These are phyloP conservation scores for Cyberlindnera galapagoensis DNA, from an alignment of 805 yeast species.

Conservation along the genomic window DNA sequence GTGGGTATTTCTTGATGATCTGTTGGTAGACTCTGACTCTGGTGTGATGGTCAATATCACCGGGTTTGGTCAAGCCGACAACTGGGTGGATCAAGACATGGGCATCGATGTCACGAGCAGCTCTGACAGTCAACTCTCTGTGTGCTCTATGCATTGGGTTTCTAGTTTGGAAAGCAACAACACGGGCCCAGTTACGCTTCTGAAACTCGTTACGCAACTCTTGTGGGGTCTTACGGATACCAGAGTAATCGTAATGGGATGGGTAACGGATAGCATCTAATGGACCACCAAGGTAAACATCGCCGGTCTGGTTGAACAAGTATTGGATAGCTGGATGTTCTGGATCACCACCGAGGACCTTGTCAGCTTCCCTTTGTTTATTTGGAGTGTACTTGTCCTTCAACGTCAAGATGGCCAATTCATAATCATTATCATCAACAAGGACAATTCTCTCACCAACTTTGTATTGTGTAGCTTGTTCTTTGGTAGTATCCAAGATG, in stretches of 20 bases:
- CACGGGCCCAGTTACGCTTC: constrained; percentile 76
- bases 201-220: constrained; percentile 82
- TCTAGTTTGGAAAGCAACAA: constrained; percentile 96
- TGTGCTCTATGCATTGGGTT: constrained; percentile 99
- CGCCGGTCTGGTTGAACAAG: constrained; percentile 68
- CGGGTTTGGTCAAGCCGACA: constrained; percentile 94
- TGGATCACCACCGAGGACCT: constrained; percentile 93
- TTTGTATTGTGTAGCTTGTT: constrained; percentile 35
- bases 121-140: constrained; percentile 91
- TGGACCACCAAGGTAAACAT: constrained; percentile 81
- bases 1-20: constrained; percentile 86
- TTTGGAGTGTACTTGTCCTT: constrained; percentile 77
- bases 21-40: constrained; percentile 94
- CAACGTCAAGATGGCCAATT: constrained; percentile 76
- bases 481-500: constrained; percentile 66
- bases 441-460: constrained; percentile 63
- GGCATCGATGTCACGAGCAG: constrained; percentile 88
- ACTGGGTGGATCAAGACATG: constrained; percentile 92
- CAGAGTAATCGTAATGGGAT: constrained; percentile 85
- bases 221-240: constrained; percentile 81
- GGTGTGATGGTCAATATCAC: constrained; percentile 96
- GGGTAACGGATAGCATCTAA: constrained; percentile 80
- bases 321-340: constrained; percentile 91
- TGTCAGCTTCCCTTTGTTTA: constrained; percentile 70
- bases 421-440: constrained; percentile 72